Evolutionary conservation across 768 basidiomycete species (phyloP).

Genomic region (Phaeotremella fagi): DNA sequence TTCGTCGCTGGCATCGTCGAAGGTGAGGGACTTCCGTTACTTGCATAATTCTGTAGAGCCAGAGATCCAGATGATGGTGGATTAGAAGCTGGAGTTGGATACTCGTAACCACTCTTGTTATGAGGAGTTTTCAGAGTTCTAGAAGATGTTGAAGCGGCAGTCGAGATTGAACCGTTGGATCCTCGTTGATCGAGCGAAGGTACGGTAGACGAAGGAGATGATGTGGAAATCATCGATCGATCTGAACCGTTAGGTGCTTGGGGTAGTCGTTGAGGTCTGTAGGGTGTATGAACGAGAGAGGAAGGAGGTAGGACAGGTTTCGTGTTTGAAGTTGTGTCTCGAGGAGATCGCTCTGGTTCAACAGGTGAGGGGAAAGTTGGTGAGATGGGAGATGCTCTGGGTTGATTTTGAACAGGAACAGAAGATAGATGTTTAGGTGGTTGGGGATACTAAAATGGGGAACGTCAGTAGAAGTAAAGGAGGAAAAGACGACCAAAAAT

Average conservation of each 20-base stretch:
- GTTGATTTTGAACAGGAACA: not conserved
- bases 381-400: not conserved
- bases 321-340: not conserved
- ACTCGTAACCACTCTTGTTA: slow-evolving; percentile 13
- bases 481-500: not conserved
- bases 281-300: not conserved
- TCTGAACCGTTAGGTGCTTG: not conserved
- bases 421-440: not conserved
- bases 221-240: not conserved
- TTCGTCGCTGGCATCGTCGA: too few species aligned
- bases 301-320: too few species aligned
- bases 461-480: not conserved
- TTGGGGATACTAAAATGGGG: not conserved
- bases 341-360: not conserved
- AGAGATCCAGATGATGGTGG: not conserved
- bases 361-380: not conserved
- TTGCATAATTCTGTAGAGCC: not conserved
- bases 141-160: slow-evolving; percentile 33
- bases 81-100: not conserved
- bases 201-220: not conserved
- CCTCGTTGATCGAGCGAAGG: not conserved
- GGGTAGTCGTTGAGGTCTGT: not conserved
- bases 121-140: slow-evolving; percentile 37
- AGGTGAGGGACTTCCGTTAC: not conserved
- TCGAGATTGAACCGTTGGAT: slow-evolving; percentile 23